Evolutionary conservation across 2,329 filamentous ascomycete genomes (phyloP), one percentile per base, ranked within the genome.

Genomic region (Claviceps pusilla): DNA sequence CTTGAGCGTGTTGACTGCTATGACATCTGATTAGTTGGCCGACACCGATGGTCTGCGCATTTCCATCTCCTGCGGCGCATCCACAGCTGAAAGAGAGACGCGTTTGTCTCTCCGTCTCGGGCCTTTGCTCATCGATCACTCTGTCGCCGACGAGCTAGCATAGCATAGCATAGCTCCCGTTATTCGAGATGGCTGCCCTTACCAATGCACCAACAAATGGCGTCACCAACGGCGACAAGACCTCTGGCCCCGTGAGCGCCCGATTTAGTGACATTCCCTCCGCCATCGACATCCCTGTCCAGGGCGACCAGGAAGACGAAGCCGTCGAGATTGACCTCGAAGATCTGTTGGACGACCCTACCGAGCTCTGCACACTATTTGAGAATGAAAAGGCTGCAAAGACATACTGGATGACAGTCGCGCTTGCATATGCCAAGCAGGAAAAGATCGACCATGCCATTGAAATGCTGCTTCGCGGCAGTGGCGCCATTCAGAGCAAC

Each of bases 401-500:
- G 63, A 88, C 84, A 52, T 94, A 94, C 62, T 98, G 94, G 94
- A 91, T 98, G 76, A 91, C 89, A n/a, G 93, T 97, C 60, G 87
- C 94, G 46, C 77, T 97, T 56, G 91, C 91, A 50, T 98, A 98
- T 66, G 91, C 93, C 45, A 98, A 97, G 73, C 89, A 95, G 72
- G 84, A 85, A 65, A 95, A 95, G 72, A 81, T 93, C 58, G 90
- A 96, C 65, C 87, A 93, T 71, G 81, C 82, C 55, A 84, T 85
- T 62, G 82, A 85, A 68, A 83, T 84, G 73, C 73, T 85, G 60
- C 81, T 83, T 51, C 86, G 87, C 63, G 89, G 87, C 50, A 76
- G 88, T 61, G 77, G 79, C 57, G 87, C 86, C 58, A 77, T 82
- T 61, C 82, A 89, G 63, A 77, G 76, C 54, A 82, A 82, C 63